Evolutionary conservation across 352 stramenopile genomes (phyloP).

Genomic region (Phytophthora hybrid): DNA sequence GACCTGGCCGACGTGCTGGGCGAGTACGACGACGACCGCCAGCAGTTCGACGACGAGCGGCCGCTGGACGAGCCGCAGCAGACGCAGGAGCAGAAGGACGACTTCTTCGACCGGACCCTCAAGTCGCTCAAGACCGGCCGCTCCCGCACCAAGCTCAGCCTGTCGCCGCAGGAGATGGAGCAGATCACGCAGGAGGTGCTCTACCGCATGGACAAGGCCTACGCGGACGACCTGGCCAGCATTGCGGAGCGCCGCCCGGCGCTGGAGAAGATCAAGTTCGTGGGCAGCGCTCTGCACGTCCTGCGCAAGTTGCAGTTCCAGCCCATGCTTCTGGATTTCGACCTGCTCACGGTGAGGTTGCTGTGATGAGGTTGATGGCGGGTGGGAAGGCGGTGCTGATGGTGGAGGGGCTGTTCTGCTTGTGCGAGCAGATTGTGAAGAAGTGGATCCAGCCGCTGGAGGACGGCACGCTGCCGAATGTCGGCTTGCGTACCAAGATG

Average conservation of each 20-base stretch:
- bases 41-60: constrained; percentile 86
- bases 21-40: constrained; percentile 81
- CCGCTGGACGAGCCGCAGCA: constrained; percentile 53
- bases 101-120: constrained; percentile 86
- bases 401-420: background rate
- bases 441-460: constrained; percentile 91
- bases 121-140: constrained; percentile 88
- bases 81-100: constrained; percentile 55
- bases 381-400: background rate
- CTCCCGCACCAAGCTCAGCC: constrained; percentile 71
- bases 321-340: constrained; percentile 89
- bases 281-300: constrained; percentile 75
- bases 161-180: constrained; percentile 89
- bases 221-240: constrained; percentile 73
- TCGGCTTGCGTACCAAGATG: constrained; percentile 89
- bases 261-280: constrained; percentile 89
- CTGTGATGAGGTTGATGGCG: background rate
- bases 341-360: constrained; percentile 77
- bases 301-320: constrained; percentile 88
- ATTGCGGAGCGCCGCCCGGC: constrained; percentile 69
- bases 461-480: constrained; percentile 78
- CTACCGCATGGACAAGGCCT: constrained; percentile 91
- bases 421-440: constrained; percentile 76
- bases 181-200: constrained; percentile 89
- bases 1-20: constrained; percentile 84